phyloP scores from a whole-genome alignment of 352 stramenopile species.

The Phytophthora pinifolia region DNA sequence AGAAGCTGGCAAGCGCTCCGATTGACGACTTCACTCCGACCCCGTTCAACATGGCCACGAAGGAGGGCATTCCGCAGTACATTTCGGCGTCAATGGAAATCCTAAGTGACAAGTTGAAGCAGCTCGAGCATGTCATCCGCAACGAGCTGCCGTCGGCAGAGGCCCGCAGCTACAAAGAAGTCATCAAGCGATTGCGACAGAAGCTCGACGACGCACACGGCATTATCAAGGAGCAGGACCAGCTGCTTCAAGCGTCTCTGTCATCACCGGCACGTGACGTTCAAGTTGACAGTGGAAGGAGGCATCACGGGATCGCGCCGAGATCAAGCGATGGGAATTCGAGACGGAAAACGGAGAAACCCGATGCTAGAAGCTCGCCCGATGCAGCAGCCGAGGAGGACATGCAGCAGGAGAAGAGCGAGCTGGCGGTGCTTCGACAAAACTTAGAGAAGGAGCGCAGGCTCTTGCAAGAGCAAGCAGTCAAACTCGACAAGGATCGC shows the following conservation, averaged over 20 bases:
- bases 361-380: slow-evolving; percentile 19
- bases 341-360: not conserved
- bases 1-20: slow-evolving; percentile 48
- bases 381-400: slow-evolving; percentile 31
- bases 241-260: slow-evolving; percentile 69
- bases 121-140: slow-evolving; percentile 62
- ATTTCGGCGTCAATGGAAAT: slow-evolving; percentile 52
- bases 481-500: slow-evolving; percentile 63
- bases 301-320: slow-evolving; percentile 6
- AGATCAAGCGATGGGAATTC: slow-evolving; percentile 1
- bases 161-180: slow-evolving; percentile 34
- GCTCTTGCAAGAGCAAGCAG: slow-evolving; percentile 48
- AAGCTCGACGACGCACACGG: slow-evolving; percentile 67
- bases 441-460: slow-evolving; percentile 49
- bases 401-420: slow-evolving; percentile 35
- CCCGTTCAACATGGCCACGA: slow-evolving; percentile 66
- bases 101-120: slow-evolving; percentile 46
- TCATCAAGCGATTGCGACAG: slow-evolving; percentile 53
- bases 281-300: slow-evolving; percentile 7
- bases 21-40: slow-evolving; percentile 69
- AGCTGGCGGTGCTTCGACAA: slow-evolving; percentile 31
- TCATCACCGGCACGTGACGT: slow-evolving; percentile 9
- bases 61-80: slow-evolving; percentile 52
- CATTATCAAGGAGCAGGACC: slow-evolving; percentile 70
- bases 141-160: slow-evolving; percentile 37